Conservation (phyloP, 2,329 filamentous ascomycete species). For the Rugonectria rugulosa region DNA sequence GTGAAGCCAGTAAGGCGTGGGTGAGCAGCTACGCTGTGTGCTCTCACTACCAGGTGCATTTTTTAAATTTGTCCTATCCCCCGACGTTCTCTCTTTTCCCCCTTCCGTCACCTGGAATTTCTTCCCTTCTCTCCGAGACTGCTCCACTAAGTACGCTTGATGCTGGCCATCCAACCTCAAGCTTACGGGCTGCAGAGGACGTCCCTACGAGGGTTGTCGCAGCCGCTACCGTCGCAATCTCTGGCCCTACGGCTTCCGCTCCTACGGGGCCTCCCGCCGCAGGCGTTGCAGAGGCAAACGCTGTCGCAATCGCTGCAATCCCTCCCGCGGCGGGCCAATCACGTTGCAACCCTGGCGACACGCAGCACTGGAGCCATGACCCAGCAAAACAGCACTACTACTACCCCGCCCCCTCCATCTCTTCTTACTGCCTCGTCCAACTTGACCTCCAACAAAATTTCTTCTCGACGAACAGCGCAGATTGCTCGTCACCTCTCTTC, state of each 20-base stretch:
- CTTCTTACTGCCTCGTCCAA: constrained; percentile 31
- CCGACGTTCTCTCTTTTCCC: neutral
- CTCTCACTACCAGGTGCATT: constrained; percentile 20
- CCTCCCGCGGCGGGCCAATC: constrained; percentile 34
- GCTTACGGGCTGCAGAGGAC: constrained; percentile 32
- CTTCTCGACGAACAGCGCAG: constrained; percentile 59
- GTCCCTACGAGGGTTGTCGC: constrained; percentile 20
- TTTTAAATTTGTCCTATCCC: constrained; percentile 6
- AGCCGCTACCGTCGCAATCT: constrained; percentile 12
- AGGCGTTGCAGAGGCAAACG: constrained; percentile 14
- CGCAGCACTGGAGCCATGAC: constrained; percentile 34
- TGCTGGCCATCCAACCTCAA: constrained; percentile 30
- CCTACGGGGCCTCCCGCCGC: constrained; percentile 12
- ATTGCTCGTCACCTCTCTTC: constrained; percentile 63
- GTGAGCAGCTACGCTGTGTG: constrained; percentile 4
- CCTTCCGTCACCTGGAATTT: neutral
- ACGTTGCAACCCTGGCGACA: constrained; percentile 33
- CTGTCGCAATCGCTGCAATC: constrained; percentile 21
- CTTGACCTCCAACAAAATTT: constrained; percentile 49
- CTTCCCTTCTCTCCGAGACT: constrained; percentile 35
- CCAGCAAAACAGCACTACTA: constrained; percentile 29
- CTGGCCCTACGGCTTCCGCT: constrained; percentile 1
- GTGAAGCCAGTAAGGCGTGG: constrained; percentile 13
- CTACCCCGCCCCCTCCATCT: constrained; percentile 51
- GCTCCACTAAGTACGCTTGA: constrained; percentile 37